Evolutionary conservation across 257 asterid genomes (phyloP).

Genomic region (Nicotiana paniculata): DNA sequence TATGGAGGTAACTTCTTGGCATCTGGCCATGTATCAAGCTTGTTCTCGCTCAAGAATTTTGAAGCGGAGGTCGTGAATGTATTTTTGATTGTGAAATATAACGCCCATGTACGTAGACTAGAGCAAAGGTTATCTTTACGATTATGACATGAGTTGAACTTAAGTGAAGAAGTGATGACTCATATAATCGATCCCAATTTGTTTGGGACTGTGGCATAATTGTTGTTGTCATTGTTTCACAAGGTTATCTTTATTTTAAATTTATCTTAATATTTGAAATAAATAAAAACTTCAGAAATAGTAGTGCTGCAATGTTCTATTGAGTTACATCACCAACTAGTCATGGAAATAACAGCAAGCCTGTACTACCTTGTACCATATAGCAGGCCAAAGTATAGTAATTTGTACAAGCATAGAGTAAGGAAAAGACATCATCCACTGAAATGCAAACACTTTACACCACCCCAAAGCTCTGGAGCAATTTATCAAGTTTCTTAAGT

Average conservation of each 20-base stretch:
- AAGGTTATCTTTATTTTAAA: too few species aligned
- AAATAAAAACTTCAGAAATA: background rate
- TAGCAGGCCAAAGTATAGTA: background rate
- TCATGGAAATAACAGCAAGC: background rate
- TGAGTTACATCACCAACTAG: background rate
- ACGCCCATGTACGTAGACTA: background rate
- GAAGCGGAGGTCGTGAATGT: background rate
- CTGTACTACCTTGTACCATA: background rate
- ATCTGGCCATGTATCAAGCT: background rate
- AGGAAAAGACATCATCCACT: background rate
- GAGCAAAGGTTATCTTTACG: too few species aligned
- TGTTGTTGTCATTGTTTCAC: too few species aligned
- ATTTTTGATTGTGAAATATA: background rate
- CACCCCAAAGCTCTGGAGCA: background rate
- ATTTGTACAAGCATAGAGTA: background rate
- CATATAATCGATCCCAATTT: too few species aligned
- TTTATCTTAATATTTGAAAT: background rate
- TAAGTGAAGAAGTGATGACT: too few species aligned
- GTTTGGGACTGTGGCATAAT: too few species aligned
- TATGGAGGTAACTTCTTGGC: background rate
- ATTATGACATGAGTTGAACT: too few species aligned
- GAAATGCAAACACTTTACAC: background rate
- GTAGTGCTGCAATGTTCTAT: conserved; percentile 3
- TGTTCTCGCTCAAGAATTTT: background rate
- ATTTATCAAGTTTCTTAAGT: background rate